A percentile compares a stretch with the other conserved stretches of the same genome.
Conservation (phyloP, 2,329 filamentous ascomycete species). For the Escovopsis weberi region DNA sequence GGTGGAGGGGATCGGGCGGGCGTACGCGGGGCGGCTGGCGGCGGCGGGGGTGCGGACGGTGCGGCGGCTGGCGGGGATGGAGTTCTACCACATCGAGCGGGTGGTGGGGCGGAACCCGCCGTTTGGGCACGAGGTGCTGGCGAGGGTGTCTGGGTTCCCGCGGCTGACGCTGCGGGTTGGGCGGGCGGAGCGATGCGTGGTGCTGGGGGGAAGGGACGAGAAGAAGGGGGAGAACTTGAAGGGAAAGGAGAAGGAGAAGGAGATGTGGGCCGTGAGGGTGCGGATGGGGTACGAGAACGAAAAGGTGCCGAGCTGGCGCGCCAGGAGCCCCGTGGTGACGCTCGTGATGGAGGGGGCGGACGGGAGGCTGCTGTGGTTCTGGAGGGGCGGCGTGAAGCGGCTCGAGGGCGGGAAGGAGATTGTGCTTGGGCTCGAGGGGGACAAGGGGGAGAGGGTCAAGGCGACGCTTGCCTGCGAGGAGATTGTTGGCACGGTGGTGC, state of each 20-base stretch:
- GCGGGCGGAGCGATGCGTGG: slow-evolving; percentile 10
- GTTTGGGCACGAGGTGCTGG: slow-evolving; percentile 58
- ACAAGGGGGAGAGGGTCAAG: slow-evolving; percentile 39
- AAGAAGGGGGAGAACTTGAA: too few relatives aligned
- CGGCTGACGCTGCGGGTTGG: slow-evolving; percentile 28
- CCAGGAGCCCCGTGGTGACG: slow-evolving; percentile 52
- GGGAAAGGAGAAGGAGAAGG: too few relatives aligned
- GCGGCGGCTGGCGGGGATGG: slow-evolving; percentile 49
- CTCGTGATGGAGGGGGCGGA: slow-evolving; percentile 51
- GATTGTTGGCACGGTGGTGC: slow-evolving; percentile 48
- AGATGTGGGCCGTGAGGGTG: slow-evolving; percentile 37
- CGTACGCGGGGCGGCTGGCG: slow-evolving; percentile 59
- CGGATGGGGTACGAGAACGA: slow-evolving; percentile 60
- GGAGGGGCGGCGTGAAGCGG: slow-evolving; percentile 46
- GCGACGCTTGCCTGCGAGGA: slow-evolving; percentile 72
- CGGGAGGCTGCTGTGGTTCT: slow-evolving; percentile 49
- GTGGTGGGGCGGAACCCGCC: slow-evolving; percentile 68
- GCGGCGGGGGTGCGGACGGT: slow-evolving; percentile 58
- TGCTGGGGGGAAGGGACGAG: too few relatives aligned
- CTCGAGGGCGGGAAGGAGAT: slow-evolving; percentile 39
- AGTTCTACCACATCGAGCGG: slow-evolving; percentile 61
- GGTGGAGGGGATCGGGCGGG: slow-evolving; percentile 62
- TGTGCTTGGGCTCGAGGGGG: slow-evolving; percentile 42
- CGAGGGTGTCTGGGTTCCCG: slow-evolving; percentile 56
- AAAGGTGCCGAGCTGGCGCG: slow-evolving; percentile 44